Evolutionary conservation across 768 basidiomycete species (phyloP).

Genomic region (Leccinum arenicola): DNA sequence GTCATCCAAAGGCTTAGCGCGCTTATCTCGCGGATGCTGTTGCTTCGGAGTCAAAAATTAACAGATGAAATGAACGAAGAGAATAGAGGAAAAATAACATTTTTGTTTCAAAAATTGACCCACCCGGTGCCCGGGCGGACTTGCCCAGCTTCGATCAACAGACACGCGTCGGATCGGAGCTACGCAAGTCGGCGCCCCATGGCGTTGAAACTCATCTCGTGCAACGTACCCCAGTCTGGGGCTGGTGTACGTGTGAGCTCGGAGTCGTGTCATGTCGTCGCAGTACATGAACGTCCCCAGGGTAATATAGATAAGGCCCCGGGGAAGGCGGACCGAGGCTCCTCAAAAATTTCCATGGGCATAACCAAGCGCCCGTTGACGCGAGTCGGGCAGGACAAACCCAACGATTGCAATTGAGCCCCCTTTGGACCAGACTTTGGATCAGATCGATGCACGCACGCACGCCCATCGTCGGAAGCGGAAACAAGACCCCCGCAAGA

Average conservation of each 20-base stretch:
- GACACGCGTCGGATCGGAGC: neutral
- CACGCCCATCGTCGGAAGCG: neutral
- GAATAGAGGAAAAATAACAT: neutral
- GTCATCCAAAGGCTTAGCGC: neutral
- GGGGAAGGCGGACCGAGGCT: neutral
- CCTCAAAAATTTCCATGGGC: neutral
- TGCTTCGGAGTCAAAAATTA: neutral
- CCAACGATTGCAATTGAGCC: constrained; percentile 9
- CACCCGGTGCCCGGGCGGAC: neutral
- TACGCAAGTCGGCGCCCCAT: neutral
- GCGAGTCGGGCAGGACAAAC: neutral
- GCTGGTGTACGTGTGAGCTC: neutral
- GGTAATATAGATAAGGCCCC: neutral
- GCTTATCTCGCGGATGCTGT: neutral
- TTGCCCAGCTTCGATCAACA: neutral
- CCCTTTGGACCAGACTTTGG: neutral
- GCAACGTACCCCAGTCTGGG: neutral
- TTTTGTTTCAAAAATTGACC: neutral
- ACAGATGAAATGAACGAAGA: neutral
- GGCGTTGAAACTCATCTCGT: neutral
- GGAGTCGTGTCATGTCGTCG: neutral
- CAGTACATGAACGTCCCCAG: neutral
- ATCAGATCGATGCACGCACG: constrained; percentile 2
- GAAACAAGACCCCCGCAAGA: neutral
- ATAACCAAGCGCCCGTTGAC: neutral